Base-by-base conservation (phyloP, 306 rosid species). In the Pterocarpus santalinus region DNA sequence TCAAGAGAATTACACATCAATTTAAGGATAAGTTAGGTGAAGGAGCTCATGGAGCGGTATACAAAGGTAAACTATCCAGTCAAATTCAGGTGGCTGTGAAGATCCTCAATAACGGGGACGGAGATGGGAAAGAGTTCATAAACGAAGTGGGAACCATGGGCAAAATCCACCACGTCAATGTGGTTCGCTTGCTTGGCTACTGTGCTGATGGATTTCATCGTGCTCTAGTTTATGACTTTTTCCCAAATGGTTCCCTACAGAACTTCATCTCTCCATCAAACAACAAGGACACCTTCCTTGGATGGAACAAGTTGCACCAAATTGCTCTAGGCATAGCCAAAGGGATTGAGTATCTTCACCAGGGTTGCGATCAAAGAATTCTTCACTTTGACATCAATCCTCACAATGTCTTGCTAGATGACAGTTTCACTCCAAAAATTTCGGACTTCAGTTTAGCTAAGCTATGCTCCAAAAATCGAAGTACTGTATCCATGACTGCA, bases 181-280 rank as follows among this genome's bases (percentile, higher is more conserved):
- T 58, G 65, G 65, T 58, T 58, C 65, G 65, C 33, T 30, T 58
- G 65, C 65, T 58, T 28, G 65, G 65, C 65, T 58, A 22, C 1
- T 58, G 65, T 3, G 65, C 65, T 1, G 36, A 58, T 2, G 65
- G 65, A 58, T 7, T 30, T 33, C 35, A 28, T 4, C 65, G 65
- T 8, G 62, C 32, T 2, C 32, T 56, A 3, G 62, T 56, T 17
- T 56, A 56, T 5, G 2, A 56, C 30, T 56, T 7, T 12, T 56
- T 56, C 12, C 35, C 64, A 8, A 58, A 58, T 22, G 64, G 35
- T 28, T 22, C 33, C 4, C 4, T 58, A 1, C 64, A 58, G 13
- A 58, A 30, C 35, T 58, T 58, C 64, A 58, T 58, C 10, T 28
- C 64, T 28, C 6, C 34, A 4, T 32, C 12, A 3, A 22, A 30